A percentile compares a stretch with the other conserved stretches of the same genome.
Evolutionary conservation across 1,139 yeast genomes (phyloP).

Genomic region (Geotrichum bryndzae): DNA sequence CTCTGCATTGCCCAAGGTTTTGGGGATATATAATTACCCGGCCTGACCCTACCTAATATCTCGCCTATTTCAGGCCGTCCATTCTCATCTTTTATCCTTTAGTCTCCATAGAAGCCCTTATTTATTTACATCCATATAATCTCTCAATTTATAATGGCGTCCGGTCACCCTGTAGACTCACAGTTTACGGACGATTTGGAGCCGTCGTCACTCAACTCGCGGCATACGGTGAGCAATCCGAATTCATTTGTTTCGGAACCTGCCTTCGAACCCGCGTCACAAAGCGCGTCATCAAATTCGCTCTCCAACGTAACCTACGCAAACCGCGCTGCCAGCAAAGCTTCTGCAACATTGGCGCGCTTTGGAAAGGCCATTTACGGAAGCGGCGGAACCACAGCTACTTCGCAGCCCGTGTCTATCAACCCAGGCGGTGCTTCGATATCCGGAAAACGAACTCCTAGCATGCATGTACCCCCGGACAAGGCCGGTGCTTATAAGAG

Average conservation of each 20-base stretch:
- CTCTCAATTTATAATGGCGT: neutral
- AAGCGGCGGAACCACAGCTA: neutral
- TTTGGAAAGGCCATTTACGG: constrained; percentile 32
- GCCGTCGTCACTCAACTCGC: neutral
- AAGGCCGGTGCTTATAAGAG: neutral
- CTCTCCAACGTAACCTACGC: constrained; percentile 18
- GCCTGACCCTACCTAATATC: neutral
- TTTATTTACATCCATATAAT: neutral
- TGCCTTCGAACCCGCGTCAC: neutral
- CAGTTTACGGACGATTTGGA: neutral
- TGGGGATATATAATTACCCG: constrained; percentile 2
- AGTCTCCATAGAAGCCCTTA: neutral
- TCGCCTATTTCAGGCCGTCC: neutral
- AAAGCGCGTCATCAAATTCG: neutral
- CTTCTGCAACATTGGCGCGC: constrained; percentile 30
- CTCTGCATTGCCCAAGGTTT: neutral
- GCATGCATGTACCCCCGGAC: neutral
- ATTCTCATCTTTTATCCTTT: neutral
- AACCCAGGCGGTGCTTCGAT: neutral
- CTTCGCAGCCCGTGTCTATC: neutral
- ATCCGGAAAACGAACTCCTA: neutral
- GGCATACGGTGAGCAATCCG: neutral
- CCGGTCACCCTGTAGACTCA: neutral
- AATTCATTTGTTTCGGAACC: constrained; percentile 1
- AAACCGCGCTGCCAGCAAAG: constrained; percentile 27